Conservation (phyloP, 139 green algal genomes). For the Coelastrella sp. region DNA sequence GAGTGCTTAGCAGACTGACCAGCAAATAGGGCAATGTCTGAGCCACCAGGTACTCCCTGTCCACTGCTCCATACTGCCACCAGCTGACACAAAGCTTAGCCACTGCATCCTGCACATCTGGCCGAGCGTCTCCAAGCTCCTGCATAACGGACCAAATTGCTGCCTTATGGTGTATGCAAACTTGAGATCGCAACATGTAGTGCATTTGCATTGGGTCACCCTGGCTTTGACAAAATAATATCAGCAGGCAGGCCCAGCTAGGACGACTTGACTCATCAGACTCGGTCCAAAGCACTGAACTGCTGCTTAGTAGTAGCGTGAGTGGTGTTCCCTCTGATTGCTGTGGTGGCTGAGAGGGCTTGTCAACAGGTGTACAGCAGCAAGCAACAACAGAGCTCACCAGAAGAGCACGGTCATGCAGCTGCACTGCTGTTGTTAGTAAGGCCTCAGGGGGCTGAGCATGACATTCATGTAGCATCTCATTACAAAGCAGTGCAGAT, state of each 20-base stretch:
- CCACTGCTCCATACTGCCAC: slow-evolving; percentile 69
- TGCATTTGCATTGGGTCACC: no score
- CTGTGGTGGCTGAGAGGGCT: no score
- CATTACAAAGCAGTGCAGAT: slow-evolving; percentile 50
- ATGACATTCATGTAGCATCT: slow-evolving; percentile 50
- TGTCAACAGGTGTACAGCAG: background rate
- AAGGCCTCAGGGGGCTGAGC: slow-evolving; percentile 48
- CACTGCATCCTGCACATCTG: slow-evolving; percentile 75
- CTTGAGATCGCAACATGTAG: no score
- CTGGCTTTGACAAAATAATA: no score
- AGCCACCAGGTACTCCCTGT: slow-evolving; percentile 69
- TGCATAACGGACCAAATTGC: no score
- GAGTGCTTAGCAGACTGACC: slow-evolving; percentile 38
- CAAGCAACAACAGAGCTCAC: slow-evolving; percentile 28
- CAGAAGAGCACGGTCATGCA: slow-evolving; percentile 72
- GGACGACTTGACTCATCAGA: no score
- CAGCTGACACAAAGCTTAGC: slow-evolving; percentile 76
- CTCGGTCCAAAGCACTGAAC: background rate
- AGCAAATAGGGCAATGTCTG: slow-evolving; percentile 83
- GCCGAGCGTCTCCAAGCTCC: slow-evolving; percentile 51
- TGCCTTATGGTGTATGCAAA: no score
- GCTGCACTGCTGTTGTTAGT: slow-evolving; percentile 40
- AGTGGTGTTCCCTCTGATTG: no score
- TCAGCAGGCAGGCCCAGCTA: no score
- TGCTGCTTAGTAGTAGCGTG: background rate